Evolutionary conservation across 306 rosid genomes (phyloP).

Genomic region (Canavalia ensiformis): DNA sequence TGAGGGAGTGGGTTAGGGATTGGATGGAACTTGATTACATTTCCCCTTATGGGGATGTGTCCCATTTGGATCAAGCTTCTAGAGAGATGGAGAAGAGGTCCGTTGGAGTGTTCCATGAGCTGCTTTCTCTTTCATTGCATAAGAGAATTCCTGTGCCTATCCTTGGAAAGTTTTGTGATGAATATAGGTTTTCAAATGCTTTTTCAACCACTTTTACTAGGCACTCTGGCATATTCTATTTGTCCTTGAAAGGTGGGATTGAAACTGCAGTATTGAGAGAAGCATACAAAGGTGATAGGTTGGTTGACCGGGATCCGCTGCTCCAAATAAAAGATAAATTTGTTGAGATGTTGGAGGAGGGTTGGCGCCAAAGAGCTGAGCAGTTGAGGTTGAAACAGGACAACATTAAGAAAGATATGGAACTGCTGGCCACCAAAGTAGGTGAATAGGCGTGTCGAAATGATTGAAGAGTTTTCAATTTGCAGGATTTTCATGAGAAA

Average conservation of each 20-base stretch:
- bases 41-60: constrained; percentile 77
- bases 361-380: constrained; percentile 74
- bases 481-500: constrained; percentile 17
- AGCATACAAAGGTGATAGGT: constrained; percentile 65
- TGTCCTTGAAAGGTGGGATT: constrained; percentile 92
- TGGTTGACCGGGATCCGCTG: constrained; percentile 81
- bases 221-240: constrained; percentile 84
- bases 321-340: constrained; percentile 76
- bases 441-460: constrained; percentile 11
- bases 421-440: constrained; percentile 53
- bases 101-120: constrained; percentile 58
- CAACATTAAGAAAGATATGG: constrained; percentile 59
- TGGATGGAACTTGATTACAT: constrained; percentile 86
- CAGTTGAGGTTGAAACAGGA: constrained; percentile 58
- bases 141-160: constrained; percentile 87
- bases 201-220: constrained; percentile 78
- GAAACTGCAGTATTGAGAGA: constrained; percentile 83
- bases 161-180: constrained; percentile 80
- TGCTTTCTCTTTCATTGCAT: constrained; percentile 70
- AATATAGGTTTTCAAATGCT: constrained; percentile 82
- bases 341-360: constrained; percentile 78
- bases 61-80: constrained; percentile 71
- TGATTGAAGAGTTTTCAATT: constrained; percentile 31
- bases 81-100: constrained; percentile 70
- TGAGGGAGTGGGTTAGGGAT: constrained; percentile 96